Evolutionary conservation across 495 filamentous ascomycete species (phyloP).

Genomic region (Gamarada debralockiae): DNA sequence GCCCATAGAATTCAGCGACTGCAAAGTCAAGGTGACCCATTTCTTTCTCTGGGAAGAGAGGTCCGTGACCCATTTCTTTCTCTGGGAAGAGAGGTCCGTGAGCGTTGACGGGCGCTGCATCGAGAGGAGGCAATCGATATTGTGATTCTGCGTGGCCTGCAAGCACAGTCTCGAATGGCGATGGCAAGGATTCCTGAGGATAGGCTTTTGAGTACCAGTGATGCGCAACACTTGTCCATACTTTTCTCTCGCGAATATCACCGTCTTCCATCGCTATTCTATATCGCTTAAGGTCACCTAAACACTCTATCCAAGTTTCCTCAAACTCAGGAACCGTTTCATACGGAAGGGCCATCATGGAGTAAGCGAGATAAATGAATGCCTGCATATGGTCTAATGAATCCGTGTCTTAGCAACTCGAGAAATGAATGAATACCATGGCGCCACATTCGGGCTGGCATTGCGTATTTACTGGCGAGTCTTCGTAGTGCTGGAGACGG

Average conservation of each 20-base stretch:
- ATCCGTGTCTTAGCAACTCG: constrained; percentile 64
- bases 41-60: no score
- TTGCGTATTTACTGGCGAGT: constrained; percentile 66
- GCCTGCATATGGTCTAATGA: constrained; percentile 78
- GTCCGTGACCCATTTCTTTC: constrained; percentile 38
- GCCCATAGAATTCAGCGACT: constrained; percentile 45
- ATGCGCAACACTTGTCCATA: constrained; percentile 71
- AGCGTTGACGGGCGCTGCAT: constrained; percentile 54
- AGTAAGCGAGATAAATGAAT: constrained; percentile 79
- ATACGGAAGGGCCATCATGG: constrained; percentile 74
- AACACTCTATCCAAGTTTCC: constrained; percentile 88
- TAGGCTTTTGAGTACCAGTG: constrained; percentile 81
- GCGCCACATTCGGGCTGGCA: constrained; percentile 84
- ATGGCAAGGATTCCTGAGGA: constrained; percentile 21
- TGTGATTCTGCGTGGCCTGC: constrained; percentile 2
- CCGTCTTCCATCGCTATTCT: constrained; percentile 75
- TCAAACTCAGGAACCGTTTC: constrained; percentile 74
- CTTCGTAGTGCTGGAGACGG: constrained; percentile 53
- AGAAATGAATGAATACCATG: constrained; percentile 78
- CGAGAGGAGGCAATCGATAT: constrained; percentile 29
- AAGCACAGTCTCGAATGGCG: constrained; percentile 23
- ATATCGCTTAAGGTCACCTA: constrained; percentile 67
- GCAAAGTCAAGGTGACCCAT: constrained; percentile 39
- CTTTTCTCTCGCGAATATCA: constrained; percentile 65
- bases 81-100: constrained; percentile 66